Percentiles rank a stretch among this genome's conserved stretches.
Evolutionary conservation across 495 filamentous ascomycete species (phyloP).

Genomic region (Penicillium mononematosum): DNA sequence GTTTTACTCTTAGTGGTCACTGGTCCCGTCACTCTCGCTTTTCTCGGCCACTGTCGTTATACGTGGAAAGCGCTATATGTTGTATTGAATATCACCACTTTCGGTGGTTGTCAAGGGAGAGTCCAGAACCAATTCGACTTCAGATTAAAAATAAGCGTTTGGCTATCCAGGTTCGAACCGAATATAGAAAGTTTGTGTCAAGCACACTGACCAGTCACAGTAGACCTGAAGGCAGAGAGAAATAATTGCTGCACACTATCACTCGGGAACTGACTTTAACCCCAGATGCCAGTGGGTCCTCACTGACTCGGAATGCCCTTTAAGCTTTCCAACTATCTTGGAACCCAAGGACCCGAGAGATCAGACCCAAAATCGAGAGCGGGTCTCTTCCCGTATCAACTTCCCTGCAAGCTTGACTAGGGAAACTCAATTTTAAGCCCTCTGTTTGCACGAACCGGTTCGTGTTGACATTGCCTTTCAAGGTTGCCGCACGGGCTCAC

Average conservation of each 20-base stretch:
- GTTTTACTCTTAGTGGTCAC: neutral
- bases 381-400: neutral
- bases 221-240: neutral
- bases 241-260: neutral
- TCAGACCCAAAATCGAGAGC: neutral
- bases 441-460: too few species aligned
- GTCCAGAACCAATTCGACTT: neutral
- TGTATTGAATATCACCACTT: neutral
- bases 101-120: neutral
- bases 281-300: neutral
- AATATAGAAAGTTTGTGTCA: neutral
- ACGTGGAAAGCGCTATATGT: neutral
- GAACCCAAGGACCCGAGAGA: neutral
- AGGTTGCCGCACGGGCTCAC: conserved; percentile 35
- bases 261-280: neutral
- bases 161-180: neutral
- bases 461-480: conserved; percentile 39
- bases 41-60: neutral
- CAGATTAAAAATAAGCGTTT: neutral
- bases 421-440: conserved; percentile 42
- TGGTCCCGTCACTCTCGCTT: conserved; percentile 1
- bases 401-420: conserved; percentile 21
- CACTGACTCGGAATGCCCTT: neutral
- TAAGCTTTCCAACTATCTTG: neutral
- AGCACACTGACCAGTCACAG: neutral